Conservation (phyloP, 768 basidiomycete species). For the Pisolithus marmoratus region DNA sequence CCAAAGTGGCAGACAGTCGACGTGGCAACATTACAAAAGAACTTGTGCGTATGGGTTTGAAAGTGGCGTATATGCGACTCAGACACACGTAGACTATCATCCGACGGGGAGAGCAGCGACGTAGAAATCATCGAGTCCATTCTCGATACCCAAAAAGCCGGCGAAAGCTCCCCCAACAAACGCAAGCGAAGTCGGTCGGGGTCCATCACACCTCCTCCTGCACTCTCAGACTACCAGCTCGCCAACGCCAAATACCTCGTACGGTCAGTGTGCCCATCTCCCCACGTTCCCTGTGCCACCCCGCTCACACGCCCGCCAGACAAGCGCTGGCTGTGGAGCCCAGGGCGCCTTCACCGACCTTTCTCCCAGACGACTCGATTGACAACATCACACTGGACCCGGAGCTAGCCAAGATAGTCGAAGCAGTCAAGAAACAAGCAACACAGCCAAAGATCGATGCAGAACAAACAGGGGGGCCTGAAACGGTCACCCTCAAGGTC, state of each 20-base stretch:
- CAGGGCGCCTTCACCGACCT: constrained; percentile 45
- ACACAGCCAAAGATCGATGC: constrained; percentile 17
- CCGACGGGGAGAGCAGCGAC: constrained; percentile 43
- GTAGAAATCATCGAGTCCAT: constrained; percentile 36
- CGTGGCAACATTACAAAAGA: constrained; percentile 37
- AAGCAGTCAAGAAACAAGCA: constrained; percentile 29
- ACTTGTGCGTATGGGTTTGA: not conserved
- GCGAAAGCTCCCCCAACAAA: constrained; percentile 29
- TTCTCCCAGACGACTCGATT: constrained; percentile 36
- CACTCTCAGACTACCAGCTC: constrained; percentile 46
- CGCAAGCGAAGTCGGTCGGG: constrained; percentile 54
- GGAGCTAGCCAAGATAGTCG: constrained; percentile 56
- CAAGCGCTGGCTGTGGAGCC: constrained; percentile 38
- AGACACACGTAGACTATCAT: constrained; percentile 24
- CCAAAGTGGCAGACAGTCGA: constrained; percentile 42
- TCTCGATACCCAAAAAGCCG: constrained; percentile 10
- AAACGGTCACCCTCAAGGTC: constrained; percentile 47
- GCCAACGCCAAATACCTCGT: constrained; percentile 55
- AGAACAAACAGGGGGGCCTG: constrained; percentile 27
- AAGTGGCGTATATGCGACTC: not conserved
- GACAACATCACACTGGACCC: constrained; percentile 52
- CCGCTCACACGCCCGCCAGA: constrained; percentile 27
- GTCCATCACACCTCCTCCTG: constrained; percentile 75
- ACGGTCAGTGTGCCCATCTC: constrained; percentile 37
- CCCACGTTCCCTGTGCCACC: not conserved